Conservation (phyloP, 345 rosid genomes). For the Lenwebbia sp. region DNA sequence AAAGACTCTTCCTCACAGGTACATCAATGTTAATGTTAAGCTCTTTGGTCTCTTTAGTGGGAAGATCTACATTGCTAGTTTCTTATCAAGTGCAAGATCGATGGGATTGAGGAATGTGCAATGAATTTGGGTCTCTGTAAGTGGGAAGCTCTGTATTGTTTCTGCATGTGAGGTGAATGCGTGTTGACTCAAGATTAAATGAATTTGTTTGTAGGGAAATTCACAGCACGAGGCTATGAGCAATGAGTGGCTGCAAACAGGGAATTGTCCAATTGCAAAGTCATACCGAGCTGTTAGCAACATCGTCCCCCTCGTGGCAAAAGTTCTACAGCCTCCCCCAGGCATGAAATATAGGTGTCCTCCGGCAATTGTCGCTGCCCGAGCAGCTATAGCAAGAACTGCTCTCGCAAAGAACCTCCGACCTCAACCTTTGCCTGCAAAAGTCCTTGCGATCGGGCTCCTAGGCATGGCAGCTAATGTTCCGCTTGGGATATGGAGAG, state of each 20-base stretch:
- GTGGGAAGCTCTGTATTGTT: background rate
- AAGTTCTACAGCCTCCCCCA: conserved; percentile 68
- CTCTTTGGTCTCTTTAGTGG: background rate
- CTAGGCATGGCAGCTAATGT: conserved; percentile 93
- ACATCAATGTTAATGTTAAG: background rate
- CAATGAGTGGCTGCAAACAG: conserved; percentile 77
- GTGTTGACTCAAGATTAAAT: background rate
- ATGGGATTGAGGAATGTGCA: background rate
- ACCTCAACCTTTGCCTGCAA: conserved; percentile 84
- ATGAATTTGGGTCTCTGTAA: no score
- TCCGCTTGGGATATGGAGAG: conserved; percentile 94
- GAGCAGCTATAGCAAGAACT: conserved; percentile 82
- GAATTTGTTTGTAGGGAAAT: conserved; percentile 34
- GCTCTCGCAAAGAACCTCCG: conserved; percentile 88
- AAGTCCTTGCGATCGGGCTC: conserved; percentile 74
- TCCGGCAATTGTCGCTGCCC: conserved; percentile 69
- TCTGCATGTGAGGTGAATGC: background rate
- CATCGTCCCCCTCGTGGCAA: conserved; percentile 78
- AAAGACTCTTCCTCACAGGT: conserved; percentile 66
- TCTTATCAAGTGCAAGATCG: background rate
- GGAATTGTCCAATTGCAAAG: conserved; percentile 91
- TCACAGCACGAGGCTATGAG: conserved; percentile 68
- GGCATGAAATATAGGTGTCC: conserved; percentile 71
- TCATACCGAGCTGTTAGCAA: conserved; percentile 74
- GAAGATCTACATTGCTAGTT: background rate